A percentile compares a stretch with the other conserved stretches of the same genome.
Evolutionary conservation across 495 filamentous ascomycete genomes (phyloP).

Genomic region (Aspergillus homomorphus): DNA sequence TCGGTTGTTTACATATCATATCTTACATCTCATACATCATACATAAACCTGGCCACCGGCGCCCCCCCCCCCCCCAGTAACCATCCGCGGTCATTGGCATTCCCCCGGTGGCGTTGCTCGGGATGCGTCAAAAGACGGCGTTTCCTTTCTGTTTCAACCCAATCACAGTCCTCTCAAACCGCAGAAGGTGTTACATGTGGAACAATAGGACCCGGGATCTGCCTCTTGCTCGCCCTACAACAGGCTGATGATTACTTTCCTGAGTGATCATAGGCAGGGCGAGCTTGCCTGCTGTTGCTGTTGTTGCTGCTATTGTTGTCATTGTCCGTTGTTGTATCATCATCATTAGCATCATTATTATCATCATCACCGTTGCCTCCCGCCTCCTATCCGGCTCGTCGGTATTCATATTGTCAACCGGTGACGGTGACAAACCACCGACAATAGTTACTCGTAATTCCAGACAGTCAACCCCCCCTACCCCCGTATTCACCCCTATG

Average conservation of each 20-base stretch:
- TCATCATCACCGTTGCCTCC: background rate
- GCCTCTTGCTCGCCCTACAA: background rate
- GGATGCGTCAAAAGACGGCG: background rate
- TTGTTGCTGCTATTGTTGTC: background rate
- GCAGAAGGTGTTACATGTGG: slow-evolving; percentile 2
- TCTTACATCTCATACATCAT: too few relatives aligned
- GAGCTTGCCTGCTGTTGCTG: background rate
- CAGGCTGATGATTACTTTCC: background rate
- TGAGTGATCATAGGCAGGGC: too few relatives aligned
- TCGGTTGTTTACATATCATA: too few relatives aligned
- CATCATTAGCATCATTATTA: background rate
- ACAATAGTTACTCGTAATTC: too few relatives aligned
- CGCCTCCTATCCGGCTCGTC: background rate
- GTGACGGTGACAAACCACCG: background rate
- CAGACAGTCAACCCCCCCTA: background rate
- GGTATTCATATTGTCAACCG: background rate
- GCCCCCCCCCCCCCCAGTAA: too few relatives aligned
- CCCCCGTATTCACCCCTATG: background rate
- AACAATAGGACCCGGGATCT: background rate
- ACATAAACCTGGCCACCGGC: too few relatives aligned
- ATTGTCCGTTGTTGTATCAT: background rate
- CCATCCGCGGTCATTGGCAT: too few relatives aligned
- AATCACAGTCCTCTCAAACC: background rate
- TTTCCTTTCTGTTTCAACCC: background rate
- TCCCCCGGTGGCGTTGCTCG: slow-evolving; percentile 1